These are phyloP conservation scores for Polyporus arcularius DNA, from an alignment of 768 basidiomycete genomes.

Conservation along the genomic window DNA sequence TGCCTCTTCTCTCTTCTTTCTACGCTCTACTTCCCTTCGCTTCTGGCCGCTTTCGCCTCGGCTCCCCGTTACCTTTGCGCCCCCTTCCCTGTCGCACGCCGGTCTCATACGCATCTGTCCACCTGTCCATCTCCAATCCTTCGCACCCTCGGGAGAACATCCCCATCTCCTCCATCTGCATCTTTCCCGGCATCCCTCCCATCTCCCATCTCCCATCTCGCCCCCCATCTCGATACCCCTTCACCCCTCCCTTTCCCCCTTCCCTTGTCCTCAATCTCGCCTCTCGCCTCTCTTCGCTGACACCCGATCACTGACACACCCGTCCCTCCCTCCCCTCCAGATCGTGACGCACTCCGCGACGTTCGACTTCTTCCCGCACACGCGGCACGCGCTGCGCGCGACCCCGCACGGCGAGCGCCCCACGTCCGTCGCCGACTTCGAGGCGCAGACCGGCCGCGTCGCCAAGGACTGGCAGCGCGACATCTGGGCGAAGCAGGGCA, in stretches of 20 bases:
- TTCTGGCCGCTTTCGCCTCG: background rate
- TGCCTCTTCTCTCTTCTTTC: background rate
- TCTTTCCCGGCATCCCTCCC: too few species aligned
- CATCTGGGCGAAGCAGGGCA: slow-evolving; percentile 68
- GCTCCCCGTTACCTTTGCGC: background rate
- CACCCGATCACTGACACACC: background rate
- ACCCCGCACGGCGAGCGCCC: slow-evolving; percentile 84
- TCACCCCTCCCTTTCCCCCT: background rate
- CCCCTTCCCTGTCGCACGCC: background rate
- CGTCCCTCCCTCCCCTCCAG: slow-evolving; percentile 32
- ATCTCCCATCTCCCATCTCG: background rate
- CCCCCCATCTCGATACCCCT: background rate
- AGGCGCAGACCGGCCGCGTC: slow-evolving; percentile 58
- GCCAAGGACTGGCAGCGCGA: slow-evolving; percentile 76
- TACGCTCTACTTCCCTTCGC: background rate
- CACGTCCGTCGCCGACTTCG: slow-evolving; percentile 73
- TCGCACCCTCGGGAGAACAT: background rate
- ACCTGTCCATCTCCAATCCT: background rate
- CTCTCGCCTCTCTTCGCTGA: background rate
- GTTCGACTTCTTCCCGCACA: slow-evolving; percentile 80
- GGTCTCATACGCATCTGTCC: background rate
- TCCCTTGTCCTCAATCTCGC: background rate
- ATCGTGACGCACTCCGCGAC: slow-evolving; percentile 77
- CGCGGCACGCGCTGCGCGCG: slow-evolving; percentile 75
- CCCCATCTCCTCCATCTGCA: background rate